A percentile compares a stretch with the other conserved stretches of the same genome.
Evolutionary conservation across 2,329 filamentous ascomycete species (phyloP).

Genomic region (Exophiala oligosperma): DNA sequence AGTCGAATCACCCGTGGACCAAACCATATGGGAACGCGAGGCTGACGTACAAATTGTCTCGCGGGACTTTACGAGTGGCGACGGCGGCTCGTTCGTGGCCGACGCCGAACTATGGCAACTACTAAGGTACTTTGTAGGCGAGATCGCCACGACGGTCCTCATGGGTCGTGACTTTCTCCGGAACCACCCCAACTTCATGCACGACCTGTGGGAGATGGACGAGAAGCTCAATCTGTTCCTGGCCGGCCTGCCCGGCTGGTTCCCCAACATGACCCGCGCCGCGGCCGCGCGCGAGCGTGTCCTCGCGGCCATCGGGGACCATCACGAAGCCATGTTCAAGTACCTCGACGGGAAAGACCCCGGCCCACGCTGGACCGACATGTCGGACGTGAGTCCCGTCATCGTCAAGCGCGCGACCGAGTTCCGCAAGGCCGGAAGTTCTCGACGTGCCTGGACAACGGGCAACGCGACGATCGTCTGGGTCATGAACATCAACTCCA

Average conservation of each 20-base stretch:
- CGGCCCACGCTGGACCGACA: constrained; percentile 46
- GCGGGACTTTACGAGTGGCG: constrained; percentile 20
- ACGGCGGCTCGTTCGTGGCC: constrained; percentile 40
- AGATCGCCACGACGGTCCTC: constrained; percentile 47
- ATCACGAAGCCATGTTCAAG: constrained; percentile 45
- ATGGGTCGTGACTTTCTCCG: constrained; percentile 54
- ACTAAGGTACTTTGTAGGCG: constrained; percentile 58
- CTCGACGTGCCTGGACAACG: constrained; percentile 34
- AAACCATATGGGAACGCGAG: constrained; percentile 62
- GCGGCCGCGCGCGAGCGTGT: constrained; percentile 48
- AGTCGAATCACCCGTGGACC: constrained; percentile 59
- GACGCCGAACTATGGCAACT: constrained; percentile 55
- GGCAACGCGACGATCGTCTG: constrained; percentile 50
- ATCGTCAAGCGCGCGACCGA: constrained; percentile 44
- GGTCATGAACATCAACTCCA: constrained; percentile 55
- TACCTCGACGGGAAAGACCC: constrained; percentile 44
- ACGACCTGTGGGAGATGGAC: constrained; percentile 59
- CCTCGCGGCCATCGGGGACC: constrained; percentile 41
- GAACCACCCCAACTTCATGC: constrained; percentile 53
- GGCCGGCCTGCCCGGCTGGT: constrained; percentile 56
- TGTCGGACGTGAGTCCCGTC: constrained; percentile 50
- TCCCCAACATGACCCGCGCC: constrained; percentile 51
- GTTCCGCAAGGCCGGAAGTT: constrained; percentile 35
- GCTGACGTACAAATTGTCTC: constrained; percentile 46
- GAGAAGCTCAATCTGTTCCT: constrained; percentile 54